phyloP scores from a whole-genome alignment of 2,329 filamentous ascomycete species.

The Aspergillus costaricaensis region DNA sequence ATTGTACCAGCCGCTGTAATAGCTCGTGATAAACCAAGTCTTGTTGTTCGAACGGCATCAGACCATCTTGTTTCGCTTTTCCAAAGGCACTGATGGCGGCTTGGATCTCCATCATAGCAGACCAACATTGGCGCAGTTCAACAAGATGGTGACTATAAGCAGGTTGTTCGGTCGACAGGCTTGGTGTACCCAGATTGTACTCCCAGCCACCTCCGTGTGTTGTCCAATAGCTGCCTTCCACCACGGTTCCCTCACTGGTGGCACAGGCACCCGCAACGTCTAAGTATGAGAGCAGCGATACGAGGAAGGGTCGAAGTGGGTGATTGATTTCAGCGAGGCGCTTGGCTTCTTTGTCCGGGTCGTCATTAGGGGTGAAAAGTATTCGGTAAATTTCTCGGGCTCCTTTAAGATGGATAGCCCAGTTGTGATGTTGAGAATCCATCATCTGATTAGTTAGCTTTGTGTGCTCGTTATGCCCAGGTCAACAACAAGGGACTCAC shows the following conservation, averaged over 20 bases:
- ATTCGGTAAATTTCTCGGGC: constrained; percentile 41
- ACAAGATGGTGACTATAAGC: constrained; percentile 27
- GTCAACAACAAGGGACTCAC: constrained; percentile 18
- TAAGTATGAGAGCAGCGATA: constrained; percentile 43
- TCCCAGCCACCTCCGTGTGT: constrained; percentile 42
- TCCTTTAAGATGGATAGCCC: constrained; percentile 43
- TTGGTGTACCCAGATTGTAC: constrained; percentile 38
- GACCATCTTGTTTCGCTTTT: constrained; percentile 32
- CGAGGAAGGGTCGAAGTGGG: constrained; percentile 40
- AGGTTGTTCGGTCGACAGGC: constrained; percentile 24
- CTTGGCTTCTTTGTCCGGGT: constrained; percentile 29
- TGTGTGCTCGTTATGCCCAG: background rate
- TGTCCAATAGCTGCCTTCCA: constrained; percentile 43
- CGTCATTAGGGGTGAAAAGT: constrained; percentile 31
- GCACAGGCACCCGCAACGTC: constrained; percentile 44
- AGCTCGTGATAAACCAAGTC: constrained; percentile 34
- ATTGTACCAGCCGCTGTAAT: constrained; percentile 30
- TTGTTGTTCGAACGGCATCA: constrained; percentile 32
- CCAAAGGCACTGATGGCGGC: constrained; percentile 35
- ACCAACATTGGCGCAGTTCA: constrained; percentile 35
- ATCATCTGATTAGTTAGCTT: constrained; percentile 34
- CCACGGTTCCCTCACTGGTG: constrained; percentile 39
- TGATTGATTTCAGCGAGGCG: constrained; percentile 35
- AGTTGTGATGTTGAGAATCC: constrained; percentile 42
- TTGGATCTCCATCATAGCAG: constrained; percentile 38